A percentile compares a stretch with the other conserved stretches of the same genome.
These are phyloP conservation scores for Aspergillus baeticus DNA, from an alignment of 495 filamentous ascomycete species.

Conservation along the genomic window DNA sequence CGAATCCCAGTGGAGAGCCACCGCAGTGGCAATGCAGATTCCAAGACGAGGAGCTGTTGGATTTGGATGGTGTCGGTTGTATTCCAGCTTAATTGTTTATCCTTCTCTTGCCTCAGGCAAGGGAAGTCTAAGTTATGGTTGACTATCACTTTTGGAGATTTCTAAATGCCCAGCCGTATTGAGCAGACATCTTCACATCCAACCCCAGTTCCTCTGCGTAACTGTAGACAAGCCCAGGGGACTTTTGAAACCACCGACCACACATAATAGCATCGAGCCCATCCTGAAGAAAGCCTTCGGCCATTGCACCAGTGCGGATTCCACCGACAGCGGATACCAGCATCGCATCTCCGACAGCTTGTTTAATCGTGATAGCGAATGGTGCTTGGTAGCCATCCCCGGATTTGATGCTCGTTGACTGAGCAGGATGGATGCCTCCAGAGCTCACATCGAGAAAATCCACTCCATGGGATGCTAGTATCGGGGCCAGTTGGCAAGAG, in stretches of 20 bases:
- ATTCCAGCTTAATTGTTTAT: background rate
- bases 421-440: constrained; percentile 50
- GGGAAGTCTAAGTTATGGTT: too few species aligned
- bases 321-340: constrained; percentile 50
- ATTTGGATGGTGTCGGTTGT: background rate
- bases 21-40: constrained; percentile 1
- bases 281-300: constrained; percentile 44
- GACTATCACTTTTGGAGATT: constrained; percentile 10
- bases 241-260: constrained; percentile 56
- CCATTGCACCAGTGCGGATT: constrained; percentile 44
- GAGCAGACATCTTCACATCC: constrained; percentile 56
- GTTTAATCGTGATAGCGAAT: constrained; percentile 47
- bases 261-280: constrained; percentile 32
- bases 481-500: constrained; percentile 26
- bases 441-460: constrained; percentile 59
- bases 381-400: constrained; percentile 45
- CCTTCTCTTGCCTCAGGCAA: background rate
- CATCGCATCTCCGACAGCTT: constrained; percentile 42
- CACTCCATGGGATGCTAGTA: constrained; percentile 40
- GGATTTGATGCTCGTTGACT: constrained; percentile 52
- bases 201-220: constrained; percentile 64
- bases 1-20: constrained; percentile 6
- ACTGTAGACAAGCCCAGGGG: constrained; percentile 60
- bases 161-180: constrained; percentile 54
- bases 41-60: background rate